Evolutionary conservation across 306 rosid genomes (phyloP), one percentile per base, ranked within the genome.

Genomic region (Astragalus membranaceus): DNA sequence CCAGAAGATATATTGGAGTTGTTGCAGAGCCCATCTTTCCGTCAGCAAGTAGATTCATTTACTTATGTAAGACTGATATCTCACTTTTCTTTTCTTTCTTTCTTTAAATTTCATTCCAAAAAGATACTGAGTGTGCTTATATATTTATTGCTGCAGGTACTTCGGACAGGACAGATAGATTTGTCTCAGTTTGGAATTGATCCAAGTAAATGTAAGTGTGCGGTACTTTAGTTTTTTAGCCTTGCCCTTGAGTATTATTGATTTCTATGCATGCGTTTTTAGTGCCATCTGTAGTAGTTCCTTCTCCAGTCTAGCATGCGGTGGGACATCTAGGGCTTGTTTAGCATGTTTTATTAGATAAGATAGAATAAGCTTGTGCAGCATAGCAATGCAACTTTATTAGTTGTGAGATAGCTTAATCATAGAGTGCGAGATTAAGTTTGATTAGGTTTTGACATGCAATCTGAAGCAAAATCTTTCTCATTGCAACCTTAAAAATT

Each of bases 1-100:
- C 86, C 92, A 0, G 92, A 93, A 81, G 97, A 88, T 69, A 70
- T 93, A 81, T 78, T 85, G 76, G 98, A 93, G 77, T 82, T 93
- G 88, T 79, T 93, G 54, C 98, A 90, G 81, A 93, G 98, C 76
- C 92, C 94, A 7, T 96, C 97, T 46, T 93, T 93, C 79, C 96
- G 98, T 51, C 96, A 90, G 81, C 97, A 93, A 88, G 88, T 88
- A 71, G 92, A 90, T 76, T 93, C 98, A 39, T 93, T 93, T 81
- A 87, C 96, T 73, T 88, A 93, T 70, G 98, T 93, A 85, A 73
- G 86, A 66, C 50, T 55, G 37, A 50, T 49, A 54, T 43, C 47
- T 48, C 39, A 13, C 62, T 57, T 64, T 46, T 67, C 10, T 55
- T 33, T 14, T 48, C 33, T 12, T 70, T 23, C 73, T 15, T 15